Percentiles rank a stretch among this genome's conserved stretches.
Evolutionary conservation across 1,139 yeast genomes (phyloP).

Genomic region (Saccharomyces hybrid): DNA sequence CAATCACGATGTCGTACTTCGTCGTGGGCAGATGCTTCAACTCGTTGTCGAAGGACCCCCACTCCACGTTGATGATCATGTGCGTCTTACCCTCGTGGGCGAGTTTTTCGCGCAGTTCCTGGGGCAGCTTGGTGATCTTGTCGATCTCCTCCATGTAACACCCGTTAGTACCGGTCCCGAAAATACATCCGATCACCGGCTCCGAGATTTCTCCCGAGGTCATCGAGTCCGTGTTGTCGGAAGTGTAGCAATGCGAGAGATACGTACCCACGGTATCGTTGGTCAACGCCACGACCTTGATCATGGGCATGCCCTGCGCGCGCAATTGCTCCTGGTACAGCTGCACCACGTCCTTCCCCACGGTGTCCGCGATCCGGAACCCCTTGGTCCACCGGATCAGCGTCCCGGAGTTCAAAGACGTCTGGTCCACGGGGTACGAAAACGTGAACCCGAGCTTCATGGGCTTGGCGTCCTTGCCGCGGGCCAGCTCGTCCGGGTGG

Average conservation of each 20-base stretch:
- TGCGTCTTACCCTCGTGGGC: conserved; percentile 46
- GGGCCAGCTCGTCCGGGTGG: conserved; percentile 41
- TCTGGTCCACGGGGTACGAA: conserved; percentile 85
- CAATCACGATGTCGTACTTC: conserved; percentile 63
- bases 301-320: conserved; percentile 39
- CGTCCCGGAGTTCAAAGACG: conserved; percentile 66
- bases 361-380: conserved; percentile 74
- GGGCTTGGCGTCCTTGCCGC: conserved; percentile 25
- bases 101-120: conserved; percentile 33
- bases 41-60: conserved; percentile 93
- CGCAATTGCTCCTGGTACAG: conserved; percentile 65
- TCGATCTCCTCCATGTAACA: conserved; percentile 75
- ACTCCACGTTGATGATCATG: conserved; percentile 91
- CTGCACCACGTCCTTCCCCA: conserved; percentile 72
- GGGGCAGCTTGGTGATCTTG: conserved; percentile 58
- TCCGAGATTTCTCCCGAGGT: conserved; percentile 54
- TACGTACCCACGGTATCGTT: conserved; percentile 94
- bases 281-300: conserved; percentile 77
- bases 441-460: conserved; percentile 86
- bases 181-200: conserved; percentile 79
- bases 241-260: conserved; percentile 75
- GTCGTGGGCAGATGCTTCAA: conserved; percentile 66
- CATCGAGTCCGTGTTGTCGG: conserved; percentile 36
- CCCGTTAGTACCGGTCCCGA: conserved; percentile 96
- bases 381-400: conserved; percentile 95